Percentiles rank a stretch among this genome's conserved stretches.
phyloP scores from a whole-genome alignment of 495 filamentous ascomycete genomes.

The Trichocladium uniseriatum region DNA sequence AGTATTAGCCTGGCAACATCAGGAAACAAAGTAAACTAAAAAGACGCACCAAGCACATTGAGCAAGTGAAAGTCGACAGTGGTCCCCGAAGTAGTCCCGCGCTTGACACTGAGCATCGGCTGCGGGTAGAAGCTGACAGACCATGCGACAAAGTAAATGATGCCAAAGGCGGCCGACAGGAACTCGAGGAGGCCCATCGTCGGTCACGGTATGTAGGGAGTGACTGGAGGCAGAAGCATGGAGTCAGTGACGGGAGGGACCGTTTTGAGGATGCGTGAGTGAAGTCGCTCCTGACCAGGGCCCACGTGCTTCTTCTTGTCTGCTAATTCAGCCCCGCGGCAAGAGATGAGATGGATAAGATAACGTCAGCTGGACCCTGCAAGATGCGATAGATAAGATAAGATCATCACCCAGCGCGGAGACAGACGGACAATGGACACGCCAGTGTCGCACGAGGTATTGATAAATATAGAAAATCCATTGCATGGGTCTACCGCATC shows the following conservation, averaged over 20 bases:
- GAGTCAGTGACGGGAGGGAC: no score
- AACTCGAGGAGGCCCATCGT: constrained; percentile 17
- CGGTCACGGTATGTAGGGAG: not conserved
- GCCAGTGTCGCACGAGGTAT: no score
- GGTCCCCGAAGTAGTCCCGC: constrained; percentile 68
- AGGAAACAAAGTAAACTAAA: constrained; percentile 9
- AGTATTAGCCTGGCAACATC: not conserved
- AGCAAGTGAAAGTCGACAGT: constrained; percentile 78
- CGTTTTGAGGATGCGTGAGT: no score
- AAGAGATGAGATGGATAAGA: no score
- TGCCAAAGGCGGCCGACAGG: constrained; percentile 48
- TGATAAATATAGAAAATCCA: no score
- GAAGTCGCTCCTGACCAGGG: no score
- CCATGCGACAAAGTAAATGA: constrained; percentile 64
- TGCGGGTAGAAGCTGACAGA: constrained; percentile 91
- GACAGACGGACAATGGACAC: no score
- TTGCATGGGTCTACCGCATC: not conserved
- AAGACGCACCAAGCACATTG: constrained; percentile 61
- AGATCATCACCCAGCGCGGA: no score
- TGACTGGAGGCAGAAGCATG: not conserved
- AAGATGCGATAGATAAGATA: not conserved
- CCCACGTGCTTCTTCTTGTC: no score
- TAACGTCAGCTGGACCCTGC: no score
- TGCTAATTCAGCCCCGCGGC: no score
- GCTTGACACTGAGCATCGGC: constrained; percentile 61